Conservation (phyloP, 176 grass and related monocot species). For the Chrysopogon serrulatus region DNA sequence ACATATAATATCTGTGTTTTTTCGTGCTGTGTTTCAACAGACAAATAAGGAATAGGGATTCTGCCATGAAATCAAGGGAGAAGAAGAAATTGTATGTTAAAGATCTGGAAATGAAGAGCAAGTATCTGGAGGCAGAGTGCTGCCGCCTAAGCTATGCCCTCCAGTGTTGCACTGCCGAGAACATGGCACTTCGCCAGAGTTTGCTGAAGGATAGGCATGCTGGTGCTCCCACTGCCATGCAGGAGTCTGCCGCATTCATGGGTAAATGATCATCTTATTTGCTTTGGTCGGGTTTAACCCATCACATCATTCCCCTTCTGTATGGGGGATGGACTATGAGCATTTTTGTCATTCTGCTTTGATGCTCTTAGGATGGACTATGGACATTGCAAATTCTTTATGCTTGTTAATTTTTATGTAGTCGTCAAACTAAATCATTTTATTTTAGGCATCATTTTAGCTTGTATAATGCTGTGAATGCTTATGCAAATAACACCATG, state of each 20-base stretch:
- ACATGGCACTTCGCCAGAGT: slow-evolving; percentile 59
- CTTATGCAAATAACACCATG: background rate
- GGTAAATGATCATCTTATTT: slow-evolving; percentile 40
- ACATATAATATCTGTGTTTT: background rate
- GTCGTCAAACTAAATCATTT: background rate
- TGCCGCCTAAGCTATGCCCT: slow-evolving; percentile 70
- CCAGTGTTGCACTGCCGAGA: slow-evolving; percentile 69
- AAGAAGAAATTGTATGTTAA: slow-evolving; percentile 88
- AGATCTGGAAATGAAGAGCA: slow-evolving; percentile 77
- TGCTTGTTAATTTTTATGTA: background rate
- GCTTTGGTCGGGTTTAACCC: background rate
- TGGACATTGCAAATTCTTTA: background rate
- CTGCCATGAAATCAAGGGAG: slow-evolving; percentile 84
- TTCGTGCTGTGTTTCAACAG: slow-evolving; percentile 27
- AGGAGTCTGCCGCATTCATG: slow-evolving; percentile 97
- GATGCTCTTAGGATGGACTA: background rate
- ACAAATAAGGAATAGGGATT: slow-evolving; percentile 88
- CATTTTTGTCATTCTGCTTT: slow-evolving; percentile 1
- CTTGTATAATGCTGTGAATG: background rate
- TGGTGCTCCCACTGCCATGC: slow-evolving; percentile 52
- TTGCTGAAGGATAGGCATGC: slow-evolving; percentile 63
- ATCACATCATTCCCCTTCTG: background rate
- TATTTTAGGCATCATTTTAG: background rate
- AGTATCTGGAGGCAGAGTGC: slow-evolving; percentile 78
- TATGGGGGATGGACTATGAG: background rate